Conservation (phyloP, 495 filamentous ascomycete genomes). For the Xylona heveae region DNA sequence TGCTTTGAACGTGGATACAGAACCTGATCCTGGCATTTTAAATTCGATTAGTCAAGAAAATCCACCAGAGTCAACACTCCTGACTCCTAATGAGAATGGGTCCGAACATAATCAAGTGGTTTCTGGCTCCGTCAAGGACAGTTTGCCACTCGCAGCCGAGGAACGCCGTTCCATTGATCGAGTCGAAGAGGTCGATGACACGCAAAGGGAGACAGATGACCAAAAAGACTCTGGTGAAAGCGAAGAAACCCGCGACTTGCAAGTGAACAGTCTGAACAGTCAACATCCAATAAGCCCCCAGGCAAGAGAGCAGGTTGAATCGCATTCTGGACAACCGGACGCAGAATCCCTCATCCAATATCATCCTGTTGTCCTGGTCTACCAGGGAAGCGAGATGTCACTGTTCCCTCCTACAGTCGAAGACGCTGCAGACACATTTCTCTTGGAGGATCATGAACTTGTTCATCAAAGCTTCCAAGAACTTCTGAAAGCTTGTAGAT, state of each 20-base stretch:
- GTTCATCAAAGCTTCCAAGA: conserved; percentile 32
- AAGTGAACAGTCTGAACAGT: neutral
- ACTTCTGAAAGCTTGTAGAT: conserved; percentile 42
- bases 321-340: neutral
- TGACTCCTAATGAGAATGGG: too few relatives aligned
- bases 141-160: too few relatives aligned
- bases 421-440: conserved; percentile 47
- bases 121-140: too few relatives aligned
- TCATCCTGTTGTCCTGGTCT: conserved; percentile 37
- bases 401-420: conserved; percentile 45
- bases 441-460: conserved; percentile 45
- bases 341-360: conserved; percentile 9
- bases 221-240: neutral
- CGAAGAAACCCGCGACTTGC: neutral
- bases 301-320: neutral
- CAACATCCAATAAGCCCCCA: neutral
- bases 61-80: too few relatives aligned
- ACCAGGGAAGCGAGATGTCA: conserved; percentile 44
- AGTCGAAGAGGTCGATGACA: neutral
- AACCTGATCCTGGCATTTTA: too few relatives aligned
- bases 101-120: too few relatives aligned
- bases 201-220: conserved; percentile 2
- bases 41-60: too few relatives aligned
- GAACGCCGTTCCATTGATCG: too few relatives aligned
- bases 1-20: too few relatives aligned